Evolutionary conservation across 208 protist species (phyloP).

Genomic region (Leishmania tropica): DNA sequence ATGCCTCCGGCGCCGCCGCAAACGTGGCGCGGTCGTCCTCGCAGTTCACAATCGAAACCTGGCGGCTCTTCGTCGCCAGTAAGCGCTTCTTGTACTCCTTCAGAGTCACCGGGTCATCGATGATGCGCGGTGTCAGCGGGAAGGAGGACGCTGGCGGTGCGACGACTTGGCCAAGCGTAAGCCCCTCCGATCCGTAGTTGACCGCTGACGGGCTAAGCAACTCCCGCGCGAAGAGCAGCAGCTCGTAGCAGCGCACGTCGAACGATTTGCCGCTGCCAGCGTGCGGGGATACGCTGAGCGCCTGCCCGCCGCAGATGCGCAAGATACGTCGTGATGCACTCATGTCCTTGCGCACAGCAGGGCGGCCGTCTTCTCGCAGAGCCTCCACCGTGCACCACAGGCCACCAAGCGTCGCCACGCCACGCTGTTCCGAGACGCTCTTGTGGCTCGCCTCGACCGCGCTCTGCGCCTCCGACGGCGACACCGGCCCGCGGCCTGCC

Average conservation of each 20-base stretch:
- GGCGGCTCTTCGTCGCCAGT: conserved; percentile 41
- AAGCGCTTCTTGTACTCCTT: conserved; percentile 71
- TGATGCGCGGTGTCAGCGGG: conserved; percentile 67
- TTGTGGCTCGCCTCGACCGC: not conserved
- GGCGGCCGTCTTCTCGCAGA: conserved; percentile 50
- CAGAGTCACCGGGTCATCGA: conserved; percentile 55
- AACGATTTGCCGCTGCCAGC: conserved; percentile 27
- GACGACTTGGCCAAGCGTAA: conserved; percentile 69
- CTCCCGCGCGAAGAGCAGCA: conserved; percentile 75
- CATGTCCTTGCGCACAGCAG: conserved; percentile 36
- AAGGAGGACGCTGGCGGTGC: conserved; percentile 63
- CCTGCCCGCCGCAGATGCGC: conserved; percentile 80
- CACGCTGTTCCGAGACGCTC: conserved; percentile 27
- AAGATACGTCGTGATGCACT: conserved; percentile 60
- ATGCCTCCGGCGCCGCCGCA: conserved; percentile 8
- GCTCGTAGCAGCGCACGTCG: conserved; percentile 76
- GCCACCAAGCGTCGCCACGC: conserved; percentile 60
- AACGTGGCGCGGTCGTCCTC: conserved; percentile 68
- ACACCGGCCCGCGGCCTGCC: conserved; percentile 2
- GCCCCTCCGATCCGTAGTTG: conserved; percentile 60
- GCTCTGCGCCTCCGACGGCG: conserved; percentile 16
- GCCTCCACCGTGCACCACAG: conserved; percentile 75
- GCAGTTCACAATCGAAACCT: conserved; percentile 44
- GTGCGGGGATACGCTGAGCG: conserved; percentile 32
- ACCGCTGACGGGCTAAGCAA: conserved; percentile 45